A percentile compares a stretch with the other conserved stretches of the same genome.
Evolutionary conservation across 306 rosid species (phyloP).

Genomic region (Acmispon strigosus): DNA sequence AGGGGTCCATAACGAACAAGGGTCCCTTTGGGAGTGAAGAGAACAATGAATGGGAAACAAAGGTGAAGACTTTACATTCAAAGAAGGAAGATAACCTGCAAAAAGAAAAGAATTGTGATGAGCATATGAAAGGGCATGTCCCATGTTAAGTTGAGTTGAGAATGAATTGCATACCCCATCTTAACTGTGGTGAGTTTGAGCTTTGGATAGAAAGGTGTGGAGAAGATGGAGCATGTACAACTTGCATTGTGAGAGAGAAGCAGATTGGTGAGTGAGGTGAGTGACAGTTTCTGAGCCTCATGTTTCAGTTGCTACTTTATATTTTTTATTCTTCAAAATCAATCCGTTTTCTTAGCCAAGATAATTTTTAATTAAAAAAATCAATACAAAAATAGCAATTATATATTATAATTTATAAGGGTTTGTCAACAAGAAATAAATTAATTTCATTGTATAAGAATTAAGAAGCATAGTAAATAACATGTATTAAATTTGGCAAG

Average conservation of each 20-base stretch:
- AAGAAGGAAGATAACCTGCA: slow-evolving; percentile 39
- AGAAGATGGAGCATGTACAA: slow-evolving; percentile 47
- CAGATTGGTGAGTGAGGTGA: slow-evolving; percentile 2
- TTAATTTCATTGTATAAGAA: too few species aligned
- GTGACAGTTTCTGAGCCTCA: slow-evolving; percentile 44
- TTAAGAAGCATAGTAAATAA: too few species aligned
- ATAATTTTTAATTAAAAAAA: too few species aligned
- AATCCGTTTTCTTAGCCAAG: slow-evolving; percentile 17
- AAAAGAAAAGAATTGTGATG: not conserved
- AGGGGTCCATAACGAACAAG: slow-evolving; percentile 27
- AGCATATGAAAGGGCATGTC: slow-evolving; percentile 22
- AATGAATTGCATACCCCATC: slow-evolving; percentile 33
- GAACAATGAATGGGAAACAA: slow-evolving; percentile 13
- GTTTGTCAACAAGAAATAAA: too few species aligned
- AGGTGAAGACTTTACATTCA: slow-evolving; percentile 31
- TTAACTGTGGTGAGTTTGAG: slow-evolving; percentile 37
- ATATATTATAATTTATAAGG: too few species aligned
- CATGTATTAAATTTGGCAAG: too few species aligned
- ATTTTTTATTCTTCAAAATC: not conserved
- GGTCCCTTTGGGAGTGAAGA: slow-evolving; percentile 26
- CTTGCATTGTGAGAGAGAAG: slow-evolving; percentile 22
- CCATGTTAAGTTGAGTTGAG: slow-evolving; percentile 7
- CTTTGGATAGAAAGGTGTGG: slow-evolving; percentile 40
- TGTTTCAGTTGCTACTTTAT: slow-evolving; percentile 9
- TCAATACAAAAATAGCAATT: too few species aligned